Percentiles rank a stretch among this genome's conserved stretches.
Conservation (phyloP, 78 protist species). For the Dictyostelium intermedium region DNA sequence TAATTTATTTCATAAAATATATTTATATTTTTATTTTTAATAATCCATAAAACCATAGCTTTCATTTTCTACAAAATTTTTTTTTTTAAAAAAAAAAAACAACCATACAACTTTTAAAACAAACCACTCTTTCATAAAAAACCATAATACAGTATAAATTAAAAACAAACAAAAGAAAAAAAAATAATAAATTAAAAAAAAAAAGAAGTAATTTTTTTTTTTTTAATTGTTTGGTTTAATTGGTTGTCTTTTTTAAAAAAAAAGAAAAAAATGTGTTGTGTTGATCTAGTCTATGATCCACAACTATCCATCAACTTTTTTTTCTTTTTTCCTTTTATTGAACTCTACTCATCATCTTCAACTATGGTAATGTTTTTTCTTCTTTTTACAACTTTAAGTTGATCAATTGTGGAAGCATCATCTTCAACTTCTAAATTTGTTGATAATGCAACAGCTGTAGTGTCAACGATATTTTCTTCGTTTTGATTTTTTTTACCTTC, state of each 20-base stretch:
- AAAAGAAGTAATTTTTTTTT: not conserved
- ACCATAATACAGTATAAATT: too few relatives aligned
- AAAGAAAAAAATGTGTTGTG: not conserved
- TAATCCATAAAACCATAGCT: too few relatives aligned
- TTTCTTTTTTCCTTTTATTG: not conserved
- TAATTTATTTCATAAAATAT: not conserved
- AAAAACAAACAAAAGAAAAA: not conserved
- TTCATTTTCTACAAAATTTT: too few relatives aligned
- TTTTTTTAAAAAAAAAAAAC: not conserved
- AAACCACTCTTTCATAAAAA: not conserved
- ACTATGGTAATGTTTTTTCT: not conserved
- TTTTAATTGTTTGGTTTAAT: not conserved
- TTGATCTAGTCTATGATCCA: not conserved
- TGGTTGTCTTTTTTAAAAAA: not conserved
- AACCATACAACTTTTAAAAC: too few relatives aligned
- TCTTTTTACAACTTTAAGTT: constrained; percentile 16
- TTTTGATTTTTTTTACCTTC: not conserved
- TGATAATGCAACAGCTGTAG: not conserved
- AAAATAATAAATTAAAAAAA: not conserved
- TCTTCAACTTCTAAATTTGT: not conserved
- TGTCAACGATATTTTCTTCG: not conserved
- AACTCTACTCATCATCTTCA: not conserved
- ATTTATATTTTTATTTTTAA: not conserved
- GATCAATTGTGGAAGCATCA: not conserved
- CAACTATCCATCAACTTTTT: not conserved